Evolutionary conservation across 2,329 filamentous ascomycete species (phyloP).

Genomic region (Botrytis fabae): DNA sequence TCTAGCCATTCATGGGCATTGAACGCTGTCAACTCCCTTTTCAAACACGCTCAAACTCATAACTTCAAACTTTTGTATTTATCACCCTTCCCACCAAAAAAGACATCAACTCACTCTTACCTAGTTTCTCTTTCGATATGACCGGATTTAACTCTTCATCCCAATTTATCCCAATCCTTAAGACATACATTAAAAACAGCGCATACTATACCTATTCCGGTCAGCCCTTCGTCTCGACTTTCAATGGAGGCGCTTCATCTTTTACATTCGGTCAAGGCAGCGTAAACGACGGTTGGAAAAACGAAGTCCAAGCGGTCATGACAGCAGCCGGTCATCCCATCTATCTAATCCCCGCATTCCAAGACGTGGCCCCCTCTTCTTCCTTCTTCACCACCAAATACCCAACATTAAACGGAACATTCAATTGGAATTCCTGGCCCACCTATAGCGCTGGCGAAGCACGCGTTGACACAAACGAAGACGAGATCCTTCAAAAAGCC

Average conservation of each 20-base stretch:
- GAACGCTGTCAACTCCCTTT: conserved; percentile 20
- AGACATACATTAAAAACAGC: conserved; percentile 21
- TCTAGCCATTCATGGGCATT: conserved; percentile 19
- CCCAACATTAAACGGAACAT: conserved; percentile 25
- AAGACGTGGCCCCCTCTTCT: conserved; percentile 23
- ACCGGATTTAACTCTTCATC: conserved; percentile 25
- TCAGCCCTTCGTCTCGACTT: conserved; percentile 28
- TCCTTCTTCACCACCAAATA: conserved; percentile 24
- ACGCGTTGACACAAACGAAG: conserved; percentile 31
- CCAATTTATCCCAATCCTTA: conserved; percentile 24
- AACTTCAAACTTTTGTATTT: conserved; percentile 27
- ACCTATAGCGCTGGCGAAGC: conserved; percentile 23
- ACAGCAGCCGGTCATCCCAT: conserved; percentile 32
- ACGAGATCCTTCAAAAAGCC: conserved; percentile 38
- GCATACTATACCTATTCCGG: conserved; percentile 28
- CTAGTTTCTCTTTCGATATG: conserved; percentile 31
- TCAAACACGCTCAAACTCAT: conserved; percentile 23
- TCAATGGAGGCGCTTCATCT: conserved; percentile 27
- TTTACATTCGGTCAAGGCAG: conserved; percentile 33
- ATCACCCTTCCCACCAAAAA: too few relatives aligned
- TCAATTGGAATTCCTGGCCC: conserved; percentile 31
- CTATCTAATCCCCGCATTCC: conserved; percentile 27
- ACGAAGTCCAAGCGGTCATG: conserved; percentile 32
- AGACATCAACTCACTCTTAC: background rate
- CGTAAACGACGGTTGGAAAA: conserved; percentile 35